Percentiles rank a stretch among this genome's conserved stretches.
Conservation (phyloP, 1,284 basidiomycete species). For the Marasmius tenuissimus region DNA sequence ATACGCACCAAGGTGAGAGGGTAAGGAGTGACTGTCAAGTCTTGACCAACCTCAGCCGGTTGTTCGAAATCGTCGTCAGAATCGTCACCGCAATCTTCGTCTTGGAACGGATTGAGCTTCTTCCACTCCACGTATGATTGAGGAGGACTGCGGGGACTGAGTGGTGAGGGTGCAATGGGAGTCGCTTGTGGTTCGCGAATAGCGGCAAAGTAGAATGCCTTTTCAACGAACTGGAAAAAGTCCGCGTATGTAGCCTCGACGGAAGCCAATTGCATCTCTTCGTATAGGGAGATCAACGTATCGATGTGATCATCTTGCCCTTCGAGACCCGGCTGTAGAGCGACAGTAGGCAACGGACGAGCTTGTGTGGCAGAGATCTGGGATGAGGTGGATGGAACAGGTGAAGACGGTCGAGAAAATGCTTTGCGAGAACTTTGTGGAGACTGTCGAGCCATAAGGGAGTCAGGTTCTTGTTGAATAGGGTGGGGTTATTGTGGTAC, state of each 20-base stretch:
- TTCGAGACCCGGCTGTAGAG: slow-evolving; percentile 27
- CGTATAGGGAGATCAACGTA: slow-evolving; percentile 30
- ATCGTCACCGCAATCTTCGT: too few relatives aligned
- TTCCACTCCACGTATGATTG: not conserved
- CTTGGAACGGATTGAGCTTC: not conserved
- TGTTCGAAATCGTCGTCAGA: too few relatives aligned
- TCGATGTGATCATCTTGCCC: slow-evolving; percentile 39
- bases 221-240: slow-evolving; percentile 37
- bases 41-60: too few relatives aligned
- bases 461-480: too few relatives aligned
- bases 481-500: too few relatives aligned
- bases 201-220: slow-evolving; percentile 37
- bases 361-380: not conserved
- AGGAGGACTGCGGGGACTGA: not conserved
- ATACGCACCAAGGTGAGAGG: too few relatives aligned
- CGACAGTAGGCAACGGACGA: slow-evolving; percentile 9
- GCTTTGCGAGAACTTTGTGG: too few relatives aligned
- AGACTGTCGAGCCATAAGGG: too few relatives aligned
- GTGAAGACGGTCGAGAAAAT: not conserved
- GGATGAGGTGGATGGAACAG: not conserved
- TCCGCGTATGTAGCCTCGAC: slow-evolving; percentile 36
- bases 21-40: too few relatives aligned
- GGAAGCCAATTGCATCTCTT: slow-evolving; percentile 37
- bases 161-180: not conserved
- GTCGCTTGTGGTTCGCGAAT: slow-evolving; percentile 20